Conservation (phyloP, 2,329 filamentous ascomycete species). For the Colletotrichum sp. region DNA sequence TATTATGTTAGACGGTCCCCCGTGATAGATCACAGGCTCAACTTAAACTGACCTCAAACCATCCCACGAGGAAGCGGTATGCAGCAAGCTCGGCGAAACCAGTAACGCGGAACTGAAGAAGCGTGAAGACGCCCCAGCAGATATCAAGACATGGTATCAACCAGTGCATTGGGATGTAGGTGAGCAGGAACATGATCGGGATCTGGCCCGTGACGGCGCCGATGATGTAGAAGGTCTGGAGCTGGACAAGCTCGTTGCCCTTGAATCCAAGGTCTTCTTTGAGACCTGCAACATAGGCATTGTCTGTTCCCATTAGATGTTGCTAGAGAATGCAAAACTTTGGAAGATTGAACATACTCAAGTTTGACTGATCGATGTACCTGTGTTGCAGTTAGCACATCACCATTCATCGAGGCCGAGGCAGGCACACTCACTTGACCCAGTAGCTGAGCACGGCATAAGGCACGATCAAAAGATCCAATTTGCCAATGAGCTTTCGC, state of each 20-base stretch:
- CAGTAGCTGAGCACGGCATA: slow-evolving; percentile 36
- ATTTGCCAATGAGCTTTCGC: slow-evolving; percentile 43
- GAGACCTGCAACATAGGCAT: slow-evolving; percentile 35
- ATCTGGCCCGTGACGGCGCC: slow-evolving; percentile 28
- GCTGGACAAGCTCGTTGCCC: slow-evolving; percentile 31
- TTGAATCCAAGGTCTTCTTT: slow-evolving; percentile 29
- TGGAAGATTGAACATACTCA: slow-evolving; percentile 12
- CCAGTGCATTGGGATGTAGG: slow-evolving; percentile 31
- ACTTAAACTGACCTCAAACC: slow-evolving; percentile 25
- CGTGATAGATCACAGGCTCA: rapidly evolving
- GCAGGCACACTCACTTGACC: slow-evolving; percentile 22
- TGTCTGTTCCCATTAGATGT: slow-evolving; percentile 43
- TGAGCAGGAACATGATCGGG: slow-evolving; percentile 34
- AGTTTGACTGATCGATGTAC: slow-evolving; percentile 31
- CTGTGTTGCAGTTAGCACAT: neutral
- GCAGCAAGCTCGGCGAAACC: slow-evolving; percentile 26
- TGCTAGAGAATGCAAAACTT: rapidly evolving
- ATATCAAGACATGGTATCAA: slow-evolving; percentile 41
- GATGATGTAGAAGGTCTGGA: slow-evolving; percentile 29
- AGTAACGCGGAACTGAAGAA: slow-evolving; percentile 38
- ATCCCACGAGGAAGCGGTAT: slow-evolving; percentile 37
- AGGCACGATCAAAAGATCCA: slow-evolving; percentile 42
- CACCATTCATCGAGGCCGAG: neutral
- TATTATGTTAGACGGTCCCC: slow-evolving; percentile 9
- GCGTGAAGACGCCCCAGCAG: slow-evolving; percentile 61